These are phyloP conservation scores for Tulasnella sp. DNA, from an alignment of 768 basidiomycete genomes.

Conservation along the genomic window DNA sequence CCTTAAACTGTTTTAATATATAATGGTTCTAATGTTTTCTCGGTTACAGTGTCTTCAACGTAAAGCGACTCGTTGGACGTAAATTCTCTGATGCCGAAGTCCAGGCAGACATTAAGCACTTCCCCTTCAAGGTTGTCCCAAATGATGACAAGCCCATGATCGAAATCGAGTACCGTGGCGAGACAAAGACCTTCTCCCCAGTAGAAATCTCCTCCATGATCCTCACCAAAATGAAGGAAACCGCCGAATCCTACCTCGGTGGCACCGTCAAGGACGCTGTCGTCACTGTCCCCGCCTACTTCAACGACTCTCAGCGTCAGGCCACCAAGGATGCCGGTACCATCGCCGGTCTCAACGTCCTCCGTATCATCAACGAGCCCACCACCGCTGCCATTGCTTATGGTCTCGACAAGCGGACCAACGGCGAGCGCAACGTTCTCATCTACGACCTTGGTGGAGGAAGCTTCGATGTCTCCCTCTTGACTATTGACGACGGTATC, in stretches of 20 bases:
- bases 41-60: slow-evolving; percentile 49
- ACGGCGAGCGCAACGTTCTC: slow-evolving; percentile 55
- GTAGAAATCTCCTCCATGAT: slow-evolving; percentile 57
- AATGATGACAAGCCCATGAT: slow-evolving; percentile 57
- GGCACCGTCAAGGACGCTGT: too few species aligned
- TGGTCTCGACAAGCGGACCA: slow-evolving; percentile 63
- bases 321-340: slow-evolving; percentile 56
- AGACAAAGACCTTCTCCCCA: slow-evolving; percentile 58
- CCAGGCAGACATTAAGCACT: slow-evolving; percentile 55
- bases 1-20: too few species aligned
- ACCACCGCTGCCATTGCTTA: slow-evolving; percentile 74
- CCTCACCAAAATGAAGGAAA: slow-evolving; percentile 44
- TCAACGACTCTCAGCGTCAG: slow-evolving; percentile 38
- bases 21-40: slow-evolving; percentile 32
- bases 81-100: slow-evolving; percentile 52
- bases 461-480: slow-evolving; percentile 56
- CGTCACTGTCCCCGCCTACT: too few species aligned
- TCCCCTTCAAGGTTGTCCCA: slow-evolving; percentile 54
- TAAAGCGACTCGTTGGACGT: slow-evolving; percentile 50
- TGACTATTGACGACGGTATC: slow-evolving; percentile 56
- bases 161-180: slow-evolving; percentile 58
- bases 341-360: slow-evolving; percentile 54
- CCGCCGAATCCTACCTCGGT: too few species aligned
- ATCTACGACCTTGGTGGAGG: slow-evolving; percentile 58
- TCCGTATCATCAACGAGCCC: slow-evolving; percentile 59